These are phyloP conservation scores for Mycothermus thermophilus DNA, from an alignment of 495 filamentous ascomycete genomes.

Conservation along the genomic window DNA sequence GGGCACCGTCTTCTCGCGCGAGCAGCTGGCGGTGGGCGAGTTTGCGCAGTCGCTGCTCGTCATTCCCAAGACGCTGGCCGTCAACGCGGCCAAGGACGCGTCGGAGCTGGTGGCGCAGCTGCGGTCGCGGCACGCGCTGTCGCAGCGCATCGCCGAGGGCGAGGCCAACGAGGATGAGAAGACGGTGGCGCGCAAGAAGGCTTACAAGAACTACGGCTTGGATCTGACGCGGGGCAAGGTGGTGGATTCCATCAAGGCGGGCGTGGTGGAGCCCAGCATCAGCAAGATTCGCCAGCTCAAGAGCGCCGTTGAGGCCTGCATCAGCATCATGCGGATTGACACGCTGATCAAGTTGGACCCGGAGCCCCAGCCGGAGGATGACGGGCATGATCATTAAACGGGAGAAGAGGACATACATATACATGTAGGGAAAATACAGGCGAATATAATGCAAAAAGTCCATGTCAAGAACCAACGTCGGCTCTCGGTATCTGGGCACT, in stretches of 20 bases:
- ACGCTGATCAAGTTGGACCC: conserved; percentile 98
- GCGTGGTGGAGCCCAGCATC: conserved; percentile 92
- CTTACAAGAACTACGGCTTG: conserved; percentile 94
- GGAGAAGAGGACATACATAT: neutral
- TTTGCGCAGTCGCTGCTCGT: conserved; percentile 89
- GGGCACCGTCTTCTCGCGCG: conserved; percentile 91
- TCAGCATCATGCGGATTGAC: conserved; percentile 98
- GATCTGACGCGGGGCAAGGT: conserved; percentile 84
- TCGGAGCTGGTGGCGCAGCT: conserved; percentile 92
- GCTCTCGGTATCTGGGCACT: no score
- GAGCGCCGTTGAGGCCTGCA: conserved; percentile 96
- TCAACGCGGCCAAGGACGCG: conserved; percentile 93
- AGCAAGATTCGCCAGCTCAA: conserved; percentile 98
- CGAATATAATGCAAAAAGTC: conserved; percentile 4
- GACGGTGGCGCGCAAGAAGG: conserved; percentile 78
- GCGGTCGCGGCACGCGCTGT: conserved; percentile 84
- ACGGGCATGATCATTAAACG: conserved; percentile 54
- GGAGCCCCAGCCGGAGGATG: conserved; percentile 65
- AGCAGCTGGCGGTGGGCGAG: conserved; percentile 96
- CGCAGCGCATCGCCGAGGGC: conserved; percentile 74
- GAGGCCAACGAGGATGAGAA: conserved; percentile 77
- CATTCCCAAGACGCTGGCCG: conserved; percentile 91
- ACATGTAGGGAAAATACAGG: no score
- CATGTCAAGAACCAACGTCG: no score
- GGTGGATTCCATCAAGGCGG: conserved; percentile 84